These are phyloP conservation scores for Flammula alnicola DNA, from an alignment of 1,284 basidiomycete genomes.

Conservation along the genomic window DNA sequence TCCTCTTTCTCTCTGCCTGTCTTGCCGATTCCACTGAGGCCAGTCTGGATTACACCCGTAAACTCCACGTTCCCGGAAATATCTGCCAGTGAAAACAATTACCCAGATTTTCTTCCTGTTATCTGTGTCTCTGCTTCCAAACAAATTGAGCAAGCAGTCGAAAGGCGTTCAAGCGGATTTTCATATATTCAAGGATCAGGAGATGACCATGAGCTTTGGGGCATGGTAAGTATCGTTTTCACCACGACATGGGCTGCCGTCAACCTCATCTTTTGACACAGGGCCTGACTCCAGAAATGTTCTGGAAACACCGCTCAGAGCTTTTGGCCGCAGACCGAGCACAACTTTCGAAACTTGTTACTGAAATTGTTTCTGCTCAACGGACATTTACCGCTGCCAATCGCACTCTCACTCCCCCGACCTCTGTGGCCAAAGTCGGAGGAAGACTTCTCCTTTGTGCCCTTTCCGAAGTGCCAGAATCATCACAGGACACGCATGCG, in stretches of 20 bases:
- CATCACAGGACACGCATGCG: conserved; percentile 2
- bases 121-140: conserved; percentile 82
- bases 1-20: conserved; percentile 41
- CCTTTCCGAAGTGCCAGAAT: conserved; percentile 32
- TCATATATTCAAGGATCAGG: conserved; percentile 89
- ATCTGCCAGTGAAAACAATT: conserved; percentile 15
- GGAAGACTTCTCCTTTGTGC: conserved; percentile 45
- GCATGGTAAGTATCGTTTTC: conserved; percentile 52
- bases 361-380: conserved; percentile 41
- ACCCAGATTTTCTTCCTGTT: conserved; percentile 58
- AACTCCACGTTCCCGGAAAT: conserved; percentile 41
- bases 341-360: conserved; percentile 54
- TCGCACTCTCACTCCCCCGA: conserved; percentile 16
- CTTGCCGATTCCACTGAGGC: conserved; percentile 36
- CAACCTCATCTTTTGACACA: conserved; percentile 30
- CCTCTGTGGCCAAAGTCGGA: conserved; percentile 39
- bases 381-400: neutral
- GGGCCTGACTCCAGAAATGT: conserved; percentile 75
- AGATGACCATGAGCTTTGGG: conserved; percentile 90
- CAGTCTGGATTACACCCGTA: conserved; percentile 44
- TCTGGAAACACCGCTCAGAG: conserved; percentile 63
- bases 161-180: conserved; percentile 66
- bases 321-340: conserved; percentile 55
- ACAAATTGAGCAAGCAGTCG: conserved; percentile 57
- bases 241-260: neutral